Conservation (phyloP, 345 rosid species). For the Lepidium didymum region DNA sequence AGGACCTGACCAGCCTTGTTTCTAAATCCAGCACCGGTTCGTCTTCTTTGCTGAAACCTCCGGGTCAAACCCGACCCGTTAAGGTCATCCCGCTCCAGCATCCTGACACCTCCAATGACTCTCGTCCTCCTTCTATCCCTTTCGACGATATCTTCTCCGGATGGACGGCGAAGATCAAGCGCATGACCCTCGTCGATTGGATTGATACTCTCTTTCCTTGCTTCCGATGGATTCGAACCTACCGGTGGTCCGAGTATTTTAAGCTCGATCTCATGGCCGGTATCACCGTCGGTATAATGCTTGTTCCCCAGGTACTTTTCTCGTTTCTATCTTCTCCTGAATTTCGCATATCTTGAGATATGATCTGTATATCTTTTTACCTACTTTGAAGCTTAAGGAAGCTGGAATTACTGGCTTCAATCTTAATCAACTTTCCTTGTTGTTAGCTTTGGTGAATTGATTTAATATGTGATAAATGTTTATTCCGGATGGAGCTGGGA, state of each 20-base stretch:
- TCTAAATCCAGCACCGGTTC: slow-evolving; percentile 29
- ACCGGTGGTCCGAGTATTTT: slow-evolving; percentile 68
- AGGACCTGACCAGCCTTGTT: slow-evolving; percentile 26
- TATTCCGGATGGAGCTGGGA: neutral
- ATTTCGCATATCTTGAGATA: neutral
- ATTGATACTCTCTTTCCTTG: slow-evolving; percentile 63
- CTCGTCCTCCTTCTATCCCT: slow-evolving; percentile 27
- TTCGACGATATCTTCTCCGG: slow-evolving; percentile 33
- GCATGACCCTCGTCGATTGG: slow-evolving; percentile 57
- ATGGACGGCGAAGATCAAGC: slow-evolving; percentile 40
- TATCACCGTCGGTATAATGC: slow-evolving; percentile 88
- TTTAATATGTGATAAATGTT: neutral
- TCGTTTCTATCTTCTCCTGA: neutral
- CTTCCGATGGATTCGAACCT: slow-evolving; percentile 77
- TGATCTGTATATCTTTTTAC: neutral
- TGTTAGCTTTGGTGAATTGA: neutral
- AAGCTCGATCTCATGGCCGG: slow-evolving; percentile 96
- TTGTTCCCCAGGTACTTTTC: slow-evolving; percentile 83
- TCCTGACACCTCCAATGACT: slow-evolving; percentile 37
- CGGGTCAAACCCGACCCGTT: slow-evolving; percentile 49
- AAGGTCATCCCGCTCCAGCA: slow-evolving; percentile 75
- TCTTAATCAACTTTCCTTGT: neutral
- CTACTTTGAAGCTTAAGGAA: neutral
- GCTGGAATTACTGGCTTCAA: neutral
- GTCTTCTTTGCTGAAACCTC: slow-evolving; percentile 11